These are phyloP conservation scores for Ceratobasidium sp. DNA, from an alignment of 1,284 basidiomycete genomes.

Conservation along the genomic window DNA sequence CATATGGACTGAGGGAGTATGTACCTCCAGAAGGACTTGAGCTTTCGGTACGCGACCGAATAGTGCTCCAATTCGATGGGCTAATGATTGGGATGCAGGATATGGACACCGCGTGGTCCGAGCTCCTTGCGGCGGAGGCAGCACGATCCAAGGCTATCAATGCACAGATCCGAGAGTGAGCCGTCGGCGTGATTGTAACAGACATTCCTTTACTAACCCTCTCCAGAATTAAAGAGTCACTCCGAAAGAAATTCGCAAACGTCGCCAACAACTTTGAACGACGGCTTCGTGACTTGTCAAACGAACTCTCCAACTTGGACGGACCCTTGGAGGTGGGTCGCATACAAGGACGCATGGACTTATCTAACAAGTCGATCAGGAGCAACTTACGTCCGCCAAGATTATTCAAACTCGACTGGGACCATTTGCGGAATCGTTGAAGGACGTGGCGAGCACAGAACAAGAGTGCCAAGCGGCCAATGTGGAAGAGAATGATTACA, in stretches of 20 bases:
- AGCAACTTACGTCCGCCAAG: constrained; percentile 61
- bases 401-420: constrained; percentile 70
- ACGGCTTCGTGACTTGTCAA: constrained; percentile 72
- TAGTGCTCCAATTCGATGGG: constrained; percentile 3
- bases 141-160: constrained; percentile 84
- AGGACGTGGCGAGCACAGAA: constrained; percentile 66
- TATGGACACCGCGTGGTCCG: constrained; percentile 80
- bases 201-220: neutral
- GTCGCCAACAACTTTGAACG: constrained; percentile 86
- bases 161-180: constrained; percentile 87
- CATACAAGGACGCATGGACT: neutral
- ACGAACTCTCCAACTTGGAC: constrained; percentile 75
- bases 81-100: constrained; percentile 55
- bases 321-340: constrained; percentile 76
- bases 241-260: constrained; percentile 83
- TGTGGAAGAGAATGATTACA: constrained; percentile 97
- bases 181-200: constrained; percentile 39
- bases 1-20: constrained; percentile 86
- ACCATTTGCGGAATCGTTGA: constrained; percentile 62
- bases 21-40: constrained; percentile 76
- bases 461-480: constrained; percentile 86
- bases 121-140: constrained; percentile 76
- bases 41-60: constrained; percentile 56
- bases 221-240: constrained; percentile 78
- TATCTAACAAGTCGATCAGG: constrained; percentile 47